Evolutionary conservation across 805 yeast genomes (phyloP).

Genomic region (Yueomyces sinensis): DNA sequence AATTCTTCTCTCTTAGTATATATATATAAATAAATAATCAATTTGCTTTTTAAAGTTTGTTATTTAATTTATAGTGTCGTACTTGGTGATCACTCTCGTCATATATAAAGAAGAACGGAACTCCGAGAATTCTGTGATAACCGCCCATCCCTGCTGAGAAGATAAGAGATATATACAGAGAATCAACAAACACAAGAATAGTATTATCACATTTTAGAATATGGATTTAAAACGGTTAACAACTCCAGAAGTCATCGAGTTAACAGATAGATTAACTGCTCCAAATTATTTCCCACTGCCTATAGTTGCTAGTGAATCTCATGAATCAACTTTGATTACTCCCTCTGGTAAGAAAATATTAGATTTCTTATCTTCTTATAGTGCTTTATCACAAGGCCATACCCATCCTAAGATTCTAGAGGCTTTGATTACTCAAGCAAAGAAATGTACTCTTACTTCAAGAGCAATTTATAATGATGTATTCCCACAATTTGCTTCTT

Average conservation of each 20-base stretch:
- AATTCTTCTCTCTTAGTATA: too few species aligned
- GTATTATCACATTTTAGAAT: too few species aligned
- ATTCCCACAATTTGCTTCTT: conserved; percentile 79
- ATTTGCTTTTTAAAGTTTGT: too few species aligned
- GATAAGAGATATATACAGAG: too few species aligned
- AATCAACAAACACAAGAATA: too few species aligned
- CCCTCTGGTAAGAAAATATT: conserved; percentile 92
- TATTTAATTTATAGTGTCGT: too few species aligned
- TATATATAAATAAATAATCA: too few species aligned
- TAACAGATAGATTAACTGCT: conserved; percentile 77
- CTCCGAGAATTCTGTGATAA: too few species aligned
- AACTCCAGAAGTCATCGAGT: conserved; percentile 48
- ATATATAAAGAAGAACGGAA: too few species aligned
- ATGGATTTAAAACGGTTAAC: conserved; percentile 29
- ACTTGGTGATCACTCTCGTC: too few species aligned
- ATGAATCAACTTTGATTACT: conserved; percentile 94
- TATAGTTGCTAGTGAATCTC: conserved; percentile 76
- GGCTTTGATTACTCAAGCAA: conserved; percentile 82
- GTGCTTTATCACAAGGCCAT: conserved; percentile 97
- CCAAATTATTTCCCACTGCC: conserved; percentile 97
- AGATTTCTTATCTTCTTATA: conserved; percentile 87
- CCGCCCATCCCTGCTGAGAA: too few species aligned
- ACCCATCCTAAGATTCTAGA: conserved; percentile 86
- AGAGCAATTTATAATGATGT: conserved; percentile 87
- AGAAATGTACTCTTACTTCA: conserved; percentile 70